Evolutionary conservation across 352 stramenopile species (phyloP).

Genomic region (Phytophthora melonis): DNA sequence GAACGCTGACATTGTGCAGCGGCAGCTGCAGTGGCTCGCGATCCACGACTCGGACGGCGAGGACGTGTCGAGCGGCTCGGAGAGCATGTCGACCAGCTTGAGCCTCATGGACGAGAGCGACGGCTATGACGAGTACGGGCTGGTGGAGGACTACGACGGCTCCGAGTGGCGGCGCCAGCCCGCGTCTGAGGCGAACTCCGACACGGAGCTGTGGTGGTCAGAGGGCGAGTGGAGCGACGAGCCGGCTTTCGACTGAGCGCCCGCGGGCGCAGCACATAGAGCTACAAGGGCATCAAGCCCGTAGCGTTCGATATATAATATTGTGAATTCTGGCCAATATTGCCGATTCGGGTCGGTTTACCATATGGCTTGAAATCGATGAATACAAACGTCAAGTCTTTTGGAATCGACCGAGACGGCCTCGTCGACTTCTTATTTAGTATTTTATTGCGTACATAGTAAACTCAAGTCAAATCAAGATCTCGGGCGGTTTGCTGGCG

Average conservation of each 20-base stretch:
- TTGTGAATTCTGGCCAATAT: too few species aligned
- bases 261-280: constrained; percentile 10
- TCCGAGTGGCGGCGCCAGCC: constrained; percentile 30
- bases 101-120: constrained; percentile 39
- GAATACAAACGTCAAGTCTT: too few species aligned
- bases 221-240: constrained; percentile 43
- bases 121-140: constrained; percentile 46
- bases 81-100: constrained; percentile 4
- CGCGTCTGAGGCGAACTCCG: constrained; percentile 33
- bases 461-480: too few species aligned
- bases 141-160: constrained; percentile 40
- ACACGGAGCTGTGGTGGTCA: constrained; percentile 40
- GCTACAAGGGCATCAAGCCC: neutral
- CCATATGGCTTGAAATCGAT: too few species aligned
- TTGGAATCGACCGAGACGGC: too few species aligned
- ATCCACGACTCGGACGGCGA: constrained; percentile 49
- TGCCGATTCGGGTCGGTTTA: too few species aligned
- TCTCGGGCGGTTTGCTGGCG: too few species aligned
- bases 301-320: constrained; percentile 15
- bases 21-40: constrained; percentile 41
- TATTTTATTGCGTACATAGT: too few species aligned
- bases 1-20: constrained; percentile 33
- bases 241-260: constrained; percentile 23
- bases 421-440: too few species aligned
- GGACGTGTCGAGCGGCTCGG: constrained; percentile 22